Percentiles rank a stretch among this genome's conserved stretches.
These are phyloP conservation scores for Ophiocordyceps polyrhachis-furcata DNA, from an alignment of 2,329 filamentous ascomycete genomes.

Conservation along the genomic window DNA sequence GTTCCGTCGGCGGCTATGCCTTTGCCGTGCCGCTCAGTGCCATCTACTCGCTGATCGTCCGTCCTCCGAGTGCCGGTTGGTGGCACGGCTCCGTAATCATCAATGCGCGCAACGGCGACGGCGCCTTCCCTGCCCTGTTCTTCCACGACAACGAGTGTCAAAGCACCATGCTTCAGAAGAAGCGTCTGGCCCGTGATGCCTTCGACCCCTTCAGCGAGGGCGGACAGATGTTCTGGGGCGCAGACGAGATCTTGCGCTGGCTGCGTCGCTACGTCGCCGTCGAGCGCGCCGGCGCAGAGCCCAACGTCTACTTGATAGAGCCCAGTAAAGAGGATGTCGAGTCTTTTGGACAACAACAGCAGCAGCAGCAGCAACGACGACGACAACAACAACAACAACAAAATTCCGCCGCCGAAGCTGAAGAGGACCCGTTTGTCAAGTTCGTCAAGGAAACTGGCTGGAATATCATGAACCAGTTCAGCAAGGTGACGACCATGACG, in stretches of 20 bases:
- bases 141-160: slow-evolving; percentile 97
- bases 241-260: slow-evolving; percentile 88
- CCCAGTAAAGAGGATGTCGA: slow-evolving; percentile 69
- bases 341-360: slow-evolving; percentile 53
- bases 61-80: slow-evolving; percentile 88
- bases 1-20: slow-evolving; percentile 60
- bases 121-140: slow-evolving; percentile 73
- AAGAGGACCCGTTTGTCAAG: slow-evolving; percentile 77
- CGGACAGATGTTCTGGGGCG: slow-evolving; percentile 91
- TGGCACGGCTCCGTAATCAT: slow-evolving; percentile 95
- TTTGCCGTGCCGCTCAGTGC: slow-evolving; percentile 83
- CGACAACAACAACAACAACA: slow-evolving; percentile 4
- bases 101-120: slow-evolving; percentile 78
- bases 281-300: slow-evolving; percentile 69
- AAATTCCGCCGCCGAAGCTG: slow-evolving; percentile 31
- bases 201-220: slow-evolving; percentile 81
- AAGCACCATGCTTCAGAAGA: slow-evolving; percentile 86
- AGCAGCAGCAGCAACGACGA: slow-evolving; percentile 13
- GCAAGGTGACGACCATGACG: slow-evolving; percentile 93
- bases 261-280: slow-evolving; percentile 66
- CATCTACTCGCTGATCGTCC: slow-evolving; percentile 76
- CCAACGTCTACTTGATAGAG: slow-evolving; percentile 80
- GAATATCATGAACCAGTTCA: slow-evolving; percentile 93
- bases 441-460: slow-evolving; percentile 88
- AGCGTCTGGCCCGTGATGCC: slow-evolving; percentile 60